Evolutionary conservation across 176 grass and related monocot genomes (phyloP).

Genomic region (Hyparrhenia diplandra): DNA sequence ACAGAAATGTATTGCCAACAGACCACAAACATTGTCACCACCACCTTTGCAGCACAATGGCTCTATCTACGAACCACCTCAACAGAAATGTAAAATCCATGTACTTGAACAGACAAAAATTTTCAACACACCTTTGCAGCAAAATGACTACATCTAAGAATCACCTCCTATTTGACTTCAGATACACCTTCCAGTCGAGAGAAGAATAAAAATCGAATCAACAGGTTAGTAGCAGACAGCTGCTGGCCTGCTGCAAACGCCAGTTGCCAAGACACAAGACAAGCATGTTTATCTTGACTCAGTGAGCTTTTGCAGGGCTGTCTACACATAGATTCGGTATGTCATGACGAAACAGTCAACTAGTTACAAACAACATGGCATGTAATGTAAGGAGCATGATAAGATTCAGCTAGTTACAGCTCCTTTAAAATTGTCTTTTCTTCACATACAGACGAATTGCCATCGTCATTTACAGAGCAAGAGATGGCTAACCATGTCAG

Average conservation of each 20-base stretch:
- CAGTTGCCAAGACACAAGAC: not conserved
- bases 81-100: not conserved
- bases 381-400: not conserved
- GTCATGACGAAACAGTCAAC: slow-evolving; percentile 30
- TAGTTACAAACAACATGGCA: slow-evolving; percentile 25
- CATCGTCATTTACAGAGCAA: slow-evolving; percentile 49
- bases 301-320: not conserved
- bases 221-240: not conserved
- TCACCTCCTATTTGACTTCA: not conserved
- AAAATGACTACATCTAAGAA: not conserved
- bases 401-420: slow-evolving; percentile 1
- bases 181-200: not conserved
- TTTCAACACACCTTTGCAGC: not conserved
- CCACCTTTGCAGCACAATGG: not conserved
- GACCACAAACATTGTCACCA: not conserved
- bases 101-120: not conserved
- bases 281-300: not conserved
- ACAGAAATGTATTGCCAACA: not conserved
- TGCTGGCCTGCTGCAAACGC: not conserved
- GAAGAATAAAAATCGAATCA: not conserved
- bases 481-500: slow-evolving; percentile 40
- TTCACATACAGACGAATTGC: slow-evolving; percentile 34
- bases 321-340: not conserved
- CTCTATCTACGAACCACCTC: not conserved
- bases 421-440: slow-evolving; percentile 22